Conservation (phyloP, 177 flowering plant species). For the Vitis hybrid region DNA sequence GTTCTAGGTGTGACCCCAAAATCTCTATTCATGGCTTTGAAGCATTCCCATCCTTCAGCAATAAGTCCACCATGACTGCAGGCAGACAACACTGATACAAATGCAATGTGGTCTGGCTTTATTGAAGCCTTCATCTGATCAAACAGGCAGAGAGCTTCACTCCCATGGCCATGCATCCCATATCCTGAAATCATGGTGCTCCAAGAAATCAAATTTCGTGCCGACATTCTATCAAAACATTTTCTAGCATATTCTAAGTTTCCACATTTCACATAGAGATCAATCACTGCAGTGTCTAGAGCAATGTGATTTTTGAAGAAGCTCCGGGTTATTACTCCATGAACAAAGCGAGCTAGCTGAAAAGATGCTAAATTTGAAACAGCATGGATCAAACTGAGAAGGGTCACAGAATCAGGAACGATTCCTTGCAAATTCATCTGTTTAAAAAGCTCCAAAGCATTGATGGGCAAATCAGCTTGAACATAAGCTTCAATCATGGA, state of each 20-base stretch:
- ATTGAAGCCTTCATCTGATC: conserved; percentile 25
- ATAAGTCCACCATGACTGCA: conserved; percentile 39
- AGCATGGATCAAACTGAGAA: conserved; percentile 25
- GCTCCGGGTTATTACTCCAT: conserved; percentile 22
- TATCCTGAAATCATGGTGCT: conserved; percentile 35
- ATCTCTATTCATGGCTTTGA: conserved; percentile 26
- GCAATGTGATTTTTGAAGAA: conserved; percentile 8
- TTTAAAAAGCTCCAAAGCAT: conserved; percentile 22
- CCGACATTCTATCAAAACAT: conserved; percentile 23
- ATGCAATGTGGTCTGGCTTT: conserved; percentile 30
- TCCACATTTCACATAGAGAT: conserved; percentile 34
- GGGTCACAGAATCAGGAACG: conserved; percentile 26
- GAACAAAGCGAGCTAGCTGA: conserved; percentile 21
- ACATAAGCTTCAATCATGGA: conserved; percentile 34
- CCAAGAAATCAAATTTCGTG: conserved; percentile 28
- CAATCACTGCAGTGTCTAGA: conserved; percentile 24
- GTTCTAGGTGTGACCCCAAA: conserved; percentile 22
- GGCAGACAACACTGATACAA: conserved; percentile 24
- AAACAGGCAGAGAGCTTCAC: conserved; percentile 27
- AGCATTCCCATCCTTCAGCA: conserved; percentile 30
- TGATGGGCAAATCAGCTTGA: conserved; percentile 18
- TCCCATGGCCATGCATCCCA: conserved; percentile 37
- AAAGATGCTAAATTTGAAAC: conserved; percentile 18
- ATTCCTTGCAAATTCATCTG: conserved; percentile 14
- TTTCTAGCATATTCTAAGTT: conserved; percentile 18